Evolutionary conservation across 2,329 filamentous ascomycete genomes (phyloP), one percentile per base, ranked within the genome.

Genomic region (Metarhizium anisopliae): DNA sequence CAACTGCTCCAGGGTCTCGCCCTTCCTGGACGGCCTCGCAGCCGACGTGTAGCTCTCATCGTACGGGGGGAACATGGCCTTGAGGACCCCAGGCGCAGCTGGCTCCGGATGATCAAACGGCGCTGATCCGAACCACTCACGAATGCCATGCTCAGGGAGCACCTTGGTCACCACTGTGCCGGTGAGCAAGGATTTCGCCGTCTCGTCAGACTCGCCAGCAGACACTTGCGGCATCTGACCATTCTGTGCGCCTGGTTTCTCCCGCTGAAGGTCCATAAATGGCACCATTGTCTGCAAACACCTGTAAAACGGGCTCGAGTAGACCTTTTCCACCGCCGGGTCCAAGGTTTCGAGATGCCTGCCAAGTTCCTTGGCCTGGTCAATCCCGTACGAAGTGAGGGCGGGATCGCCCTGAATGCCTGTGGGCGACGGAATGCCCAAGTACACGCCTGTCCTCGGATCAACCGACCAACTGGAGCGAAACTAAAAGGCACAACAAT

Each of bases 91-190:
- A 14, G 85, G 74, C 3, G 81, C 72, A 2, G 90, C 89, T 2
- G 93, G 90, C 16, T 80, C 78, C 0, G 94, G 94, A 66, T 97
- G 94, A 55, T 88, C 80, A 70, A 96, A 96, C 58, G 84, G 84
- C 16, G 92, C 90, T 51, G 83, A 79, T 30, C 94, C 94, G 69
- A 94, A 97, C 87, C 94, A 97, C 75, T 99, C 94, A 59, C 89
- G 86, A 43, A 85, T 64, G 13, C 81, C 82, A 55, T 75, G 72
- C 62, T 86, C 83, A 51, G 77, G 78, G 40, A 79, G 76, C 58
- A 85, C 78, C 43, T 66, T 70, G 56, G 71, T 62, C 30, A 66
- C 61, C 18, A 18, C 29, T 29, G 50, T 35, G 30, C 36, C 32
- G 54, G 54, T 13, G 35, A 18, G 42, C 25, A 47, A 49, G 50